Conservation (phyloP, 2,329 filamentous ascomycete genomes). For the Apiospora malaysiana region DNA sequence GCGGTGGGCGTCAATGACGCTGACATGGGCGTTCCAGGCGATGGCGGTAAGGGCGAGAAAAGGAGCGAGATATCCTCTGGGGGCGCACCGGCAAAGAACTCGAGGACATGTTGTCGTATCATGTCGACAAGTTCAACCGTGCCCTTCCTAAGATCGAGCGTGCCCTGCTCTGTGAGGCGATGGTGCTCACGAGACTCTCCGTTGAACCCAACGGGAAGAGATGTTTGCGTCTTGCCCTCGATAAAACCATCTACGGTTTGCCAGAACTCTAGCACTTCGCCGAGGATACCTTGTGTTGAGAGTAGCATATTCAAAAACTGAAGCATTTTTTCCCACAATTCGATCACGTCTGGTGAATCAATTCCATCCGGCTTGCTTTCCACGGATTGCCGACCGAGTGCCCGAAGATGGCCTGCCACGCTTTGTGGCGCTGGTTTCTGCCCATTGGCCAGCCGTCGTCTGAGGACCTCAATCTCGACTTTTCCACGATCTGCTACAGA, state of each 20-base stretch:
- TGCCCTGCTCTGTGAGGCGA: constrained; percentile 73
- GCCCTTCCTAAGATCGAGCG: constrained; percentile 75
- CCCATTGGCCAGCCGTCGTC: constrained; percentile 76
- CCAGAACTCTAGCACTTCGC: constrained; percentile 93
- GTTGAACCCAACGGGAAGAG: constrained; percentile 80
- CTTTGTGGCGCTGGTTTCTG: constrained; percentile 73
- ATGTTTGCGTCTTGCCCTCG: constrained; percentile 80
- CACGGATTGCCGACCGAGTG: constrained; percentile 70
- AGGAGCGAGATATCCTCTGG: constrained; percentile 89
- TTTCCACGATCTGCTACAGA: constrained; percentile 83
- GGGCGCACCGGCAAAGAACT: constrained; percentile 86
- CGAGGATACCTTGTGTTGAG: constrained; percentile 79
- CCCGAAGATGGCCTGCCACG: constrained; percentile 77
- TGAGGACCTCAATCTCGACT: constrained; percentile 89
- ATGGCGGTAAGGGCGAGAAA: constrained; percentile 78
- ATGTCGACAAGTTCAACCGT: constrained; percentile 82
- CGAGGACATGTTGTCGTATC: constrained; percentile 77
- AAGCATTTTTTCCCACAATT: constrained; percentile 91
- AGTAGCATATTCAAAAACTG: constrained; percentile 76
- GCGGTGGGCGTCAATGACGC: constrained; percentile 60
- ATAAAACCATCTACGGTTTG: constrained; percentile 90
- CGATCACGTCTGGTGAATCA: constrained; percentile 82
- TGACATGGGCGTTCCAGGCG: constrained; percentile 71
- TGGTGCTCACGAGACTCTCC: constrained; percentile 84
- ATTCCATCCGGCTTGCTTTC: constrained; percentile 67